Evolutionary conservation across 148 eudicot genomes (phyloP).

Genomic region (Rhododendron simsii): DNA sequence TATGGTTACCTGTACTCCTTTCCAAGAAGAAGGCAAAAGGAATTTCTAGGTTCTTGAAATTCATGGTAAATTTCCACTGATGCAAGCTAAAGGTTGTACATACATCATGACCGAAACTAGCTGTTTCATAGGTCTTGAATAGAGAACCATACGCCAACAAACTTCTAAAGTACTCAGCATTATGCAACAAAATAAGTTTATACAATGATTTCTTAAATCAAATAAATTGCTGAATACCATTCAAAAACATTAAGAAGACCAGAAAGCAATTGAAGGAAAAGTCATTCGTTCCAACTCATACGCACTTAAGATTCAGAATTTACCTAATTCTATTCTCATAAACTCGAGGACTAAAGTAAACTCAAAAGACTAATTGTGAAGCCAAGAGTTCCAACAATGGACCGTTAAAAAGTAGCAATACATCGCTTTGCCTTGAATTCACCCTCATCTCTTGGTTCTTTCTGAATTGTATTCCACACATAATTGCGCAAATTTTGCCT

Average conservation of each 20-base stretch:
- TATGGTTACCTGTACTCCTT: neutral
- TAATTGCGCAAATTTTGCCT: neutral
- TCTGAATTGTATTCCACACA: neutral
- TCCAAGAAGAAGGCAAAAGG: neutral
- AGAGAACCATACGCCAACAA: neutral
- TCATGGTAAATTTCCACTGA: neutral
- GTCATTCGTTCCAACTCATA: neutral
- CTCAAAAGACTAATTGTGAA: neutral
- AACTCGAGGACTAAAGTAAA: neutral
- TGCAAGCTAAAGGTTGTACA: neutral
- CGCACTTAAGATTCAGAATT: neutral
- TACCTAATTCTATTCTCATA: neutral
- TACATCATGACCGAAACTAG: neutral
- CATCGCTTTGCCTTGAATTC: neutral
- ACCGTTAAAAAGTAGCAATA: neutral
- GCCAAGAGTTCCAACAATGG: neutral
- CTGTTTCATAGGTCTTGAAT: neutral
- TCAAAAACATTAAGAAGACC: neutral
- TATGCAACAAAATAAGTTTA: neutral
- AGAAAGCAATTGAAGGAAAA: neutral
- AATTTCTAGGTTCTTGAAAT: neutral
- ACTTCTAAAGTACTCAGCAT: neutral
- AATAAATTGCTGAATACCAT: neutral
- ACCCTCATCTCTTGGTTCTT: too few relatives aligned
- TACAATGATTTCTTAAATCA: neutral